Conservation (phyloP, 352 stramenopile genomes). For the Globisporangium middletonii region DNA sequence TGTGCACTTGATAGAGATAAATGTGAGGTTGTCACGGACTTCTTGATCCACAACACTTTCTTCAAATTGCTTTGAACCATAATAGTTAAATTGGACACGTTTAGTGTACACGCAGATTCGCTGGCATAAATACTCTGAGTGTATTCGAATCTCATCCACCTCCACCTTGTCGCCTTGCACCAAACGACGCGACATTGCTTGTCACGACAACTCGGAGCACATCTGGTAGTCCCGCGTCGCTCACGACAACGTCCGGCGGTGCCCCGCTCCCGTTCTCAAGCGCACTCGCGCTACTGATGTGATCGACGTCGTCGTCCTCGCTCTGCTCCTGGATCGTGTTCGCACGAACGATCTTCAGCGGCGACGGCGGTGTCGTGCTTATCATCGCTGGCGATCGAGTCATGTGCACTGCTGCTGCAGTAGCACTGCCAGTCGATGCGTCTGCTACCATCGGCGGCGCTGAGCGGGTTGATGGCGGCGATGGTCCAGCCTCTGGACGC, state of each 20-base stretch:
- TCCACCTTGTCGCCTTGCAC: background rate
- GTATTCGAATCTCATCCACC: background rate
- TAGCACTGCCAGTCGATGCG: no score
- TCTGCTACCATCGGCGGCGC: no score
- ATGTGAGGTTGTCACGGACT: no score
- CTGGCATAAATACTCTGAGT: no score
- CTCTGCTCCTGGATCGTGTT: background rate
- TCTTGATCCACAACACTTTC: no score
- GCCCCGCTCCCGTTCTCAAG: background rate
- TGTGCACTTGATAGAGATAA: no score
- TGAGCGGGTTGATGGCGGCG: no score
- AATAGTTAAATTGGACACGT: no score
- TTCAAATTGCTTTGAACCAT: no score
- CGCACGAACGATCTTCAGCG: background rate
- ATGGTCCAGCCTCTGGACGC: background rate
- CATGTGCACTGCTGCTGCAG: slow-evolving; percentile 1
- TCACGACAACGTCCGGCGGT: background rate
- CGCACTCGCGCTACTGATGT: background rate
- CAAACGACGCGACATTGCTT: background rate
- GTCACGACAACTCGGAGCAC: background rate
- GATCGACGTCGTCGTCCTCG: slow-evolving; percentile 3
- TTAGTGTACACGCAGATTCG: no score
- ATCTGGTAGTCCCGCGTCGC: slow-evolving; percentile 1
- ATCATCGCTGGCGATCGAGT: background rate
- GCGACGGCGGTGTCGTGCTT: no score